Percentiles rank a stretch among this genome's conserved stretches.
These are phyloP conservation scores for Diaporthe ilicicola DNA, from an alignment of 2,329 filamentous ascomycete genomes.

Conservation along the genomic window DNA sequence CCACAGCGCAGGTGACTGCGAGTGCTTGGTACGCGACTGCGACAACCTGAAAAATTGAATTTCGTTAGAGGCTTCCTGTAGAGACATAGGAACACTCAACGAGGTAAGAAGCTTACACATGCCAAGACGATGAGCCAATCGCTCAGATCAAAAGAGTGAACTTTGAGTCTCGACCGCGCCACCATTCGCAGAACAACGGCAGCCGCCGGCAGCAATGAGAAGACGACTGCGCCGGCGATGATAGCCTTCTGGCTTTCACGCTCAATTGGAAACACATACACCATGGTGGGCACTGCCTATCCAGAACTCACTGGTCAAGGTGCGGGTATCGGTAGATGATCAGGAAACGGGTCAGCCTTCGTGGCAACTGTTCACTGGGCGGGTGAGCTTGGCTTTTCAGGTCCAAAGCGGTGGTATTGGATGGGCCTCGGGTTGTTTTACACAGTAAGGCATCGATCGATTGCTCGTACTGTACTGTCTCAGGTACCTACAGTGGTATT, in stretches of 20 bases:
- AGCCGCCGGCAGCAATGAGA: not conserved
- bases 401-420: not conserved
- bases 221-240: conserved; percentile 11
- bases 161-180: not conserved
- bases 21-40: conserved; percentile 4
- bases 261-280: conserved; percentile 9
- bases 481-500: not conserved
- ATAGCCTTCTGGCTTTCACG: not conserved
- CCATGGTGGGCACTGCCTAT: not conserved
- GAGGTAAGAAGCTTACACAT: not conserved
- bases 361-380: not conserved
- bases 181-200: conserved; percentile 4
- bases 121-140: conserved; percentile 11
- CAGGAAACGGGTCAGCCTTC: not conserved
- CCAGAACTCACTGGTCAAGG: not conserved
- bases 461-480: not conserved
- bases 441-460: not conserved
- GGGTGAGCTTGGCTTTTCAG: not conserved
- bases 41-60: not conserved
- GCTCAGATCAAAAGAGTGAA: not conserved
- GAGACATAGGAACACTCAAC: not conserved
- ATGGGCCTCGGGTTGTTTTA: not conserved
- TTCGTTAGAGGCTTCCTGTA: not conserved
- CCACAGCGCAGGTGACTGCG: conserved; percentile 9
- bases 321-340: not conserved